Conservation (phyloP, 225 moss, liverwort and hornwort species). For the Lunularia cruciata region DNA sequence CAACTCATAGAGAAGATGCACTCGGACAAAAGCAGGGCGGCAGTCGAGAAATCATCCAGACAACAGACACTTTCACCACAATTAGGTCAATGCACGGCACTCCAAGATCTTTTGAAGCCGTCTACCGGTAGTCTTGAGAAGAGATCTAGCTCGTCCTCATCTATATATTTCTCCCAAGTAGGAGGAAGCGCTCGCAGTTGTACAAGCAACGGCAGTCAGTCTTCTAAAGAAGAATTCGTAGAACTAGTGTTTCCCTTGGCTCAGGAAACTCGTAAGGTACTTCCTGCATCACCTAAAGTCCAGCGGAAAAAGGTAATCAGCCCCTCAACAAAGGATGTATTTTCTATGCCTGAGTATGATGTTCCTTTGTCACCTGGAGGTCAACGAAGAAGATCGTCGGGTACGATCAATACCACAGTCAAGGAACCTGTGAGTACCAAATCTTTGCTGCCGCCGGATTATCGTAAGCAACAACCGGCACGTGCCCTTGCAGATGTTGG, state of each 20-base stretch:
- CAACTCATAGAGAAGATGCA: neutral
- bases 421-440: neutral
- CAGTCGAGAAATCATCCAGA: neutral
- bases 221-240: neutral
- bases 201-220: constrained; percentile 8
- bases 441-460: constrained; percentile 14
- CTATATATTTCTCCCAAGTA: neutral
- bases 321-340: neutral
- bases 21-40: neutral
- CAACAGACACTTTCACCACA: neutral
- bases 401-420: neutral
- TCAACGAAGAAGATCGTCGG: constrained; percentile 8
- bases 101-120: constrained; percentile 6
- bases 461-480: constrained; percentile 1
- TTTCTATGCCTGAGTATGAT: constrained; percentile 13
- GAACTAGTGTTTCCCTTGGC: neutral
- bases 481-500: constrained; percentile 6
- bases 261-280: neutral
- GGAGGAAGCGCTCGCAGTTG: constrained; percentile 8
- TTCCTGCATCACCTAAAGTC: neutral
- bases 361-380: constrained; percentile 15
- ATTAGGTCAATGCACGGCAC: neutral
- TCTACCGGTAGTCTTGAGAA: neutral
- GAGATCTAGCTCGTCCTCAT: constrained; percentile 1
- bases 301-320: neutral